Base-by-base conservation (phyloP, 2,329 filamentous ascomycete genomes). In the Helicocarpus griseus region DNA sequence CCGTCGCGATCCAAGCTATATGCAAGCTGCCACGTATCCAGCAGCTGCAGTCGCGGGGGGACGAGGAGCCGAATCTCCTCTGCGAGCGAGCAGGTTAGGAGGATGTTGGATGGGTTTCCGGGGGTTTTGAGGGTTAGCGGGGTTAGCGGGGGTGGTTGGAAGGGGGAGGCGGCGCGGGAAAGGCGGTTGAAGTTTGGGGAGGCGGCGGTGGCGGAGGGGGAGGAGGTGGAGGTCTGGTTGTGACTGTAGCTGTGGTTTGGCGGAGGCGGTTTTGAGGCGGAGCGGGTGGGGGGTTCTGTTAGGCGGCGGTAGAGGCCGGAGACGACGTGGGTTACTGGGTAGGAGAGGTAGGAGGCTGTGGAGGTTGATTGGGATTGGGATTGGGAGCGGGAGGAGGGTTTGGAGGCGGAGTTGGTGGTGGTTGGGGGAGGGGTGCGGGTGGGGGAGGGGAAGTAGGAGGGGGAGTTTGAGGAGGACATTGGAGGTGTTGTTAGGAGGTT, bases 1-100 rank as follows among this genome's bases (percentile, higher is more conserved):
- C 93, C 93, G 67, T 98, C 84, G 69, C 94, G 86, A 62, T 95
- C 90, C 33, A 98, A 75, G 58, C 88, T 94, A 71, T 97, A 98
- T 35, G 85, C 79, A 48, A 97, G 73, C 50, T 77, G 78, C 93
- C 93, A 98, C 55, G 85, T 81, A 59, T 96, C 90, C 54, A 85
- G 81, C 41, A 98, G 82, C 68, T 95, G 88, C 54, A 97, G 72
- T 46, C 93, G 79, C 58, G 94, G 83, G 0, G 93, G 93, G 21
- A 97, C 75, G 62, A 97, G 83, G 36, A 94, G 79, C 45, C 93
- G 80, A 52, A 97, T 95, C 73, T 97, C 93, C 71, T 97, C 93
- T 2, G 91, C 93, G 28, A 97, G 74, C 9, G 82, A 78, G 47
- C 75, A 73, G 17, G 78, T 85, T 51, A 98, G 76, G 49, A 97